Evolutionary conservation across 2,329 filamentous ascomycete species (phyloP).

Genomic region (Talaromyces sp.): DNA sequence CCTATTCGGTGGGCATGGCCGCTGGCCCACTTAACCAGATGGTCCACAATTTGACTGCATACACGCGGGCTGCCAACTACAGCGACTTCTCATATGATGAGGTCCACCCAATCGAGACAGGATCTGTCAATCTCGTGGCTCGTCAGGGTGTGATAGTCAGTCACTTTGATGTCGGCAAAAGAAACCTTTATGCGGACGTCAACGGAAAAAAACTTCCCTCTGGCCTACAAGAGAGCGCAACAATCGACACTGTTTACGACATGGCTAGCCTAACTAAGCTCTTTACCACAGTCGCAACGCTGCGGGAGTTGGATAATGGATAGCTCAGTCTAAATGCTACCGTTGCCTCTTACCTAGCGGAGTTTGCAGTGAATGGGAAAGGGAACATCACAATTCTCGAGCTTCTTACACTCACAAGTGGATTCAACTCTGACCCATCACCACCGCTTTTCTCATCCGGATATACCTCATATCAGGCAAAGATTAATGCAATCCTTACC

Average conservation of each 20-base stretch:
- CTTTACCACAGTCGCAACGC: conserved; percentile 31
- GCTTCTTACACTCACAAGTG: conserved; percentile 32
- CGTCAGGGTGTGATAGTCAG: conserved; percentile 19
- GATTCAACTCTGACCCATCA: conserved; percentile 25
- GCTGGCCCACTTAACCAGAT: neutral
- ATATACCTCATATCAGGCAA: conserved; percentile 22
- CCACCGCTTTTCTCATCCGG: conserved; percentile 20
- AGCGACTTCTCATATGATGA: conserved; percentile 13
- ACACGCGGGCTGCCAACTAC: conserved; percentile 17
- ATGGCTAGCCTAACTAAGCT: conserved; percentile 37
- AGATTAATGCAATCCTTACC: conserved; percentile 22
- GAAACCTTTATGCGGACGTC: conserved; percentile 21
- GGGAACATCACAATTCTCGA: conserved; percentile 29
- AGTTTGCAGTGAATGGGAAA: conserved; percentile 30
- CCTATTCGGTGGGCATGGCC: conserved; percentile 9
- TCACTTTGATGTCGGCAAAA: conserved; percentile 19
- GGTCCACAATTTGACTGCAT: conserved; percentile 8
- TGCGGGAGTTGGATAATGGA: conserved; percentile 26
- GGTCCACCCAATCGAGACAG: conserved; percentile 18
- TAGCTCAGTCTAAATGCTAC: conserved; percentile 22
- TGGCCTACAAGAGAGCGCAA: conserved; percentile 22
- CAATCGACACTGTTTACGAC: conserved; percentile 35
- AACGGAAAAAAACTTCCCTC: conserved; percentile 25
- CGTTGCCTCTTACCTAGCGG: conserved; percentile 28
- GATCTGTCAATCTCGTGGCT: conserved; percentile 15